Evolutionary conservation across 2,329 filamentous ascomycete species (phyloP).

Genomic region (Byssothecium circinans): DNA sequence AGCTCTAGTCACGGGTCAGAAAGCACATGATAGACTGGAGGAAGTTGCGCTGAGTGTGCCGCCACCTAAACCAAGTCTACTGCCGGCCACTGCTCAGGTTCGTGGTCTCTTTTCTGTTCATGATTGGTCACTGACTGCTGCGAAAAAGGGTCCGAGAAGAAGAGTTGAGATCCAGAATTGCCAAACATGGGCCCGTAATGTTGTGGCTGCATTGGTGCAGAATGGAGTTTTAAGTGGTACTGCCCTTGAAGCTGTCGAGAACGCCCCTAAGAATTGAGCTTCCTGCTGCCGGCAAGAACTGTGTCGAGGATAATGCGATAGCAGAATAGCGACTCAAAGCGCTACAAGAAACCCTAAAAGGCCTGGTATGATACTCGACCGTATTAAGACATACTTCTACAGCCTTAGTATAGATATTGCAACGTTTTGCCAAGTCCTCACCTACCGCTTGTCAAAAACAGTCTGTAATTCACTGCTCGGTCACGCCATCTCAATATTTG

Average conservation of each 20-base stretch:
- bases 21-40: conserved; percentile 18
- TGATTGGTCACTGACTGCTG: not conserved
- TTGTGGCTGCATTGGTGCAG: conserved; percentile 20
- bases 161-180: conserved; percentile 24
- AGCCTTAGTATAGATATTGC: too few relatives aligned
- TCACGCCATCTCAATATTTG: too few relatives aligned
- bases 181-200: conserved; percentile 24
- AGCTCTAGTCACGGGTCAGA: conserved; percentile 2
- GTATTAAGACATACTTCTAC: too few relatives aligned
- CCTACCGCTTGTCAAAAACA: too few relatives aligned
- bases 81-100: conserved; percentile 11
- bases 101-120: not conserved
- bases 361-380: too few relatives aligned
- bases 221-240: conserved; percentile 7
- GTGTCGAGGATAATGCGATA: too few relatives aligned
- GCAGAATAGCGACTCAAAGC: too few relatives aligned
- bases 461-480: too few relatives aligned
- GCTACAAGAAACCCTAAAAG: too few relatives aligned
- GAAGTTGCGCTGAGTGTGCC: conserved; percentile 18
- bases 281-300: too few relatives aligned
- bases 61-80: conserved; percentile 22
- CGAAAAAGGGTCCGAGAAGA: conserved; percentile 14
- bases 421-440: too few relatives aligned
- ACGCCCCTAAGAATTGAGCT: conserved; percentile 13
- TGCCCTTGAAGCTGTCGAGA: conserved; percentile 11